Evolutionary conservation across 176 grass and related monocot species (phyloP).

Genomic region (Aegilops speltoides): DNA sequence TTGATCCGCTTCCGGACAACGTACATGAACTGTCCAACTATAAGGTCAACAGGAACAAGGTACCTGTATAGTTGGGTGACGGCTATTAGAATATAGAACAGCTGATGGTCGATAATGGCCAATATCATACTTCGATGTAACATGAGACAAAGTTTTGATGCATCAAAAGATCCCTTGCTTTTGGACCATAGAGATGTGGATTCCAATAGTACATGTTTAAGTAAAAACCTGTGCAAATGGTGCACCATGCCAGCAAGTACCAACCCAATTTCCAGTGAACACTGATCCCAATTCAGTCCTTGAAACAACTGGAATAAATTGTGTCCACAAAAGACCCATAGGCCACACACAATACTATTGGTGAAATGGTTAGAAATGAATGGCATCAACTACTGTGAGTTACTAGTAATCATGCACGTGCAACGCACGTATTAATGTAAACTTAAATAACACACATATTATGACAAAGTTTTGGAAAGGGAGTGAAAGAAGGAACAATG

Average conservation of each 20-base stretch:
- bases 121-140: neutral
- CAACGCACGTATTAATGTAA: too few species aligned
- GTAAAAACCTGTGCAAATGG: neutral
- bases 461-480: too few species aligned
- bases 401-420: too few species aligned
- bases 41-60: constrained; percentile 91
- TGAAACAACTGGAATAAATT: neutral
- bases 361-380: neutral
- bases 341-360: neutral
- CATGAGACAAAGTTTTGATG: neutral
- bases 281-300: neutral
- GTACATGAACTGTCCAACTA: constrained; percentile 91
- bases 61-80: constrained; percentile 51
- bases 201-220: too few species aligned
- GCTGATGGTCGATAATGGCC: neutral
- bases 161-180: neutral
- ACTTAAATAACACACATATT: too few species aligned
- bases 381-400: neutral
- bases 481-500: too few species aligned
- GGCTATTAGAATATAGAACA: neutral
- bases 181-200: neutral
- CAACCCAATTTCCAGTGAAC: neutral
- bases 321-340: neutral
- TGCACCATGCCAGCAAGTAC: neutral
- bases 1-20: constrained; percentile 96